These are phyloP conservation scores for Phytophthora megakarya DNA, from an alignment of 352 stramenopile genomes.

Conservation along the genomic window DNA sequence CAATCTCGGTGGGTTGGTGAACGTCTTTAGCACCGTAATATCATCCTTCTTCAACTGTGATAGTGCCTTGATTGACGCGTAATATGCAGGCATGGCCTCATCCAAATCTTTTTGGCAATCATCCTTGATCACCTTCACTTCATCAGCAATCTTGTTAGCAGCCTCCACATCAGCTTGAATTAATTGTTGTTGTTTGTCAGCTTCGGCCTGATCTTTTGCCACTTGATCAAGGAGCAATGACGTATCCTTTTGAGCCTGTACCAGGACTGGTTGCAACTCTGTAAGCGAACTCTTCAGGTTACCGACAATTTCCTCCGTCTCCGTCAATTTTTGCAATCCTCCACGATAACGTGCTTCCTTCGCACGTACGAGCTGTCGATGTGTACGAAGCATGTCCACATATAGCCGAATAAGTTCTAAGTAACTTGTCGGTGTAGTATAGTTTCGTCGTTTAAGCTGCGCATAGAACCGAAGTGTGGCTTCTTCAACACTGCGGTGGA, in stretches of 20 bases:
- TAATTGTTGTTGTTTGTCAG: slow-evolving; percentile 90
- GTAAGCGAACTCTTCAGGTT: slow-evolving; percentile 92
- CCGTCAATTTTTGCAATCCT: slow-evolving; percentile 92
- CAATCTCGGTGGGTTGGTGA: slow-evolving; percentile 88
- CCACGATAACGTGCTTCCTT: slow-evolving; percentile 86
- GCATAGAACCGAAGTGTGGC: slow-evolving; percentile 78
- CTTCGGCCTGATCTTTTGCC: slow-evolving; percentile 90
- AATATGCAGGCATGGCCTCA: slow-evolving; percentile 93
- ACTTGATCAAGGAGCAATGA: slow-evolving; percentile 86
- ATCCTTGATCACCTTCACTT: slow-evolving; percentile 94
- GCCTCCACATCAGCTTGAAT: slow-evolving; percentile 92
- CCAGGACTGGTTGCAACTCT: slow-evolving; percentile 91
- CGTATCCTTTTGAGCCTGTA: slow-evolving; percentile 91
- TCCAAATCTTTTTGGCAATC: slow-evolving; percentile 94
- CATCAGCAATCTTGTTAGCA: slow-evolving; percentile 89
- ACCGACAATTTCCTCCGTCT: slow-evolving; percentile 93
- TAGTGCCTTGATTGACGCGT: slow-evolving; percentile 90
- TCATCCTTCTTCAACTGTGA: slow-evolving; percentile 92
- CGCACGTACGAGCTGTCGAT: slow-evolving; percentile 80
- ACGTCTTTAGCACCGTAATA: slow-evolving; percentile 93
- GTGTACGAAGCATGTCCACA: slow-evolving; percentile 89
- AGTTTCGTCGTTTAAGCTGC: slow-evolving; percentile 91
- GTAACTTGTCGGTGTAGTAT: slow-evolving; percentile 96
- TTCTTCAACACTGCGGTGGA: slow-evolving; percentile 92
- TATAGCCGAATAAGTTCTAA: slow-evolving; percentile 96